Evolutionary conservation across 495 filamentous ascomycete species (phyloP).

Genomic region (Penicillium silybi): DNA sequence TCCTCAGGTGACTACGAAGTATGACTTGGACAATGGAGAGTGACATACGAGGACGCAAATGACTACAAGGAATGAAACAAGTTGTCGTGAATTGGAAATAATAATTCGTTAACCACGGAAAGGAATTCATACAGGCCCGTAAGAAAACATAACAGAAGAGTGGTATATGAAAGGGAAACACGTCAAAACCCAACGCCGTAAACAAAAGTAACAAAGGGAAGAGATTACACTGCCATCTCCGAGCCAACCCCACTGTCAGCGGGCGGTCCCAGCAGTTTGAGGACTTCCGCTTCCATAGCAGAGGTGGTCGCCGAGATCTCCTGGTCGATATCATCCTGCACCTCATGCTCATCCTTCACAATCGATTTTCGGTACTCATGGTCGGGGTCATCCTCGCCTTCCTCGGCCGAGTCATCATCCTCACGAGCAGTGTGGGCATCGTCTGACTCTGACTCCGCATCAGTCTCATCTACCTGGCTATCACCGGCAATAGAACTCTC

Average conservation of each 20-base stretch:
- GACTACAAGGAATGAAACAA: neutral
- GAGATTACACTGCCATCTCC: slow-evolving; percentile 33
- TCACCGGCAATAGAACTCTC: slow-evolving; percentile 12
- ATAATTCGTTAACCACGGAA: slow-evolving; percentile 15
- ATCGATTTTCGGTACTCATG: slow-evolving; percentile 8
- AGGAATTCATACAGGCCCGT: slow-evolving; percentile 22
- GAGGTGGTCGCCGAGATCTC: slow-evolving; percentile 26
- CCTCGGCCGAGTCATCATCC: slow-evolving; percentile 8
- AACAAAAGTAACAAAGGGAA: slow-evolving; percentile 5
- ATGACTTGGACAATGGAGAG: neutral
- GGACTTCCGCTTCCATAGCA: slow-evolving; percentile 26
- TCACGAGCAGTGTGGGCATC: slow-evolving; percentile 17
- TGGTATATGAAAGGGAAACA: slow-evolving; percentile 28
- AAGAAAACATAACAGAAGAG: slow-evolving; percentile 17
- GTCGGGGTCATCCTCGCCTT: slow-evolving; percentile 14
- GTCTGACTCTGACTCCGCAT: slow-evolving; percentile 11
- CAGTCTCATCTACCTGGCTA: slow-evolving; percentile 1
- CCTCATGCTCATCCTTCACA: slow-evolving; percentile 1
- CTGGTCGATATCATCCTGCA: slow-evolving; percentile 9
- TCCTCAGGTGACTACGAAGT: slow-evolving; percentile 11
- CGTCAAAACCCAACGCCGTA: slow-evolving; percentile 13
- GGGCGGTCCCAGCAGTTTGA: slow-evolving; percentile 30
- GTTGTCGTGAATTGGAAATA: slow-evolving; percentile 6
- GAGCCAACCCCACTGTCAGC: slow-evolving; percentile 44
- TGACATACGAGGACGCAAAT: neutral